phyloP scores from a whole-genome alignment of 2,329 filamentous ascomycete genomes.

The Blastomyces silverae region DNA sequence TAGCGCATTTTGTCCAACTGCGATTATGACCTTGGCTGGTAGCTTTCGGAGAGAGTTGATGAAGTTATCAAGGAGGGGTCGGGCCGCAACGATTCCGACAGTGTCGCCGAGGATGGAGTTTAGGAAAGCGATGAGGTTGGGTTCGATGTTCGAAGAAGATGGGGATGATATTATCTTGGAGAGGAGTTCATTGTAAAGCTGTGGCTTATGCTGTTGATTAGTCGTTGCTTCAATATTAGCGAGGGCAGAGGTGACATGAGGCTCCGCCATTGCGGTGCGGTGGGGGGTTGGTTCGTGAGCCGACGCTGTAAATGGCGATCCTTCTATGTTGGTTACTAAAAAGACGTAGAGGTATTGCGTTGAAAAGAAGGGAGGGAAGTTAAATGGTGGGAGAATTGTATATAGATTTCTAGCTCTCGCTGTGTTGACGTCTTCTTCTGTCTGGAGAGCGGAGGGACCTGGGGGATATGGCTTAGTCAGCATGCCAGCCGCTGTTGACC shows the following conservation, averaged over 20 bases:
- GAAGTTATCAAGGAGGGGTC: constrained; percentile 63
- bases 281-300: neutral
- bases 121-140: constrained; percentile 62
- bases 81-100: constrained; percentile 68
- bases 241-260: constrained; percentile 45
- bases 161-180: constrained; percentile 47
- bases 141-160: constrained; percentile 43
- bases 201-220: constrained; percentile 46
- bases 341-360: neutral
- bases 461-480: no score
- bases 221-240: constrained; percentile 46
- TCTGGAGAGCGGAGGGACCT: no score
- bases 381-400: neutral
- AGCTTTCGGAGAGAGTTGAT: constrained; percentile 55
- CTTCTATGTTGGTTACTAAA: neutral
- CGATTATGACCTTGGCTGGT: constrained; percentile 58
- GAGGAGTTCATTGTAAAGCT: constrained; percentile 54
- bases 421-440: no score
- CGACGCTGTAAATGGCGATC: neutral
- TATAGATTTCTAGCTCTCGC: neutral
- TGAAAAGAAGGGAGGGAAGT: neutral
- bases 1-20: constrained; percentile 68
- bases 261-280: constrained; percentile 42
- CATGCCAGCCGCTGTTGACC: no score
- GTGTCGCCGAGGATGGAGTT: constrained; percentile 63